Base-by-base conservation (phyloP, 179 eudicot species). In the Pouteria campechiana region DNA sequence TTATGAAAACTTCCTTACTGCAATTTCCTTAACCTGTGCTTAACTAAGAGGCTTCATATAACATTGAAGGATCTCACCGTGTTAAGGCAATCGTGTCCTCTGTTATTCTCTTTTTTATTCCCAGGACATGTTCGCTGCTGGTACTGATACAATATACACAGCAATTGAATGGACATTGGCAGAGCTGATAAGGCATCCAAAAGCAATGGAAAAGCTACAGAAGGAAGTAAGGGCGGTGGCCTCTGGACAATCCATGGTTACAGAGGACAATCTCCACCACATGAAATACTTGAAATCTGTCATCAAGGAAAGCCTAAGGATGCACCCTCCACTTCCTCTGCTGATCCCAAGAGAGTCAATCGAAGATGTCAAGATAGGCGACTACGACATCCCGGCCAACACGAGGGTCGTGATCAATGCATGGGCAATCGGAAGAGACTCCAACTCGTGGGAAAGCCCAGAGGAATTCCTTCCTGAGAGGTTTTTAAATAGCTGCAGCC, bases 391-490 rank as follows among this genome's bases (percentile, higher is more conserved):
- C 9, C 6, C 15, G 29, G 30, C 45, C 8, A 32, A 53, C 3
- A 46, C 61, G 5, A 19, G 11, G 27, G 53, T 46, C 2, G 18
- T 45, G 3, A 44, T 55, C 16, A 55, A 55, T 31, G 60, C 46
- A 8, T 55, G 49, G 49, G 60, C 60, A 20, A 55, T 45, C 16
- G 52, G 21, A 27, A 55, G 52, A 46, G 60, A 55, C 37, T 45
- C 44, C 0, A 17, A 7, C 12, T 4, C 5, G 3, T 55, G 46
- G 61, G 53, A 55, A 6, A 22, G 29, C 6, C 53, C 61, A 1
- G 61, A 55, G 21, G 38, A 55, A 45, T 55, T 55, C 10, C 39
- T 8, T 2, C 61, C 76, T 6, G 72, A 70, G 48, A 61, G 76
- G 34, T 70, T 65, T 54, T 18, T 65, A n/a, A 50, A 65, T 21